Percentiles rank a stretch among this genome's conserved stretches.
phyloP scores from a whole-genome alignment of 768 basidiomycete genomes.

The Dendrothele bispora region DNA sequence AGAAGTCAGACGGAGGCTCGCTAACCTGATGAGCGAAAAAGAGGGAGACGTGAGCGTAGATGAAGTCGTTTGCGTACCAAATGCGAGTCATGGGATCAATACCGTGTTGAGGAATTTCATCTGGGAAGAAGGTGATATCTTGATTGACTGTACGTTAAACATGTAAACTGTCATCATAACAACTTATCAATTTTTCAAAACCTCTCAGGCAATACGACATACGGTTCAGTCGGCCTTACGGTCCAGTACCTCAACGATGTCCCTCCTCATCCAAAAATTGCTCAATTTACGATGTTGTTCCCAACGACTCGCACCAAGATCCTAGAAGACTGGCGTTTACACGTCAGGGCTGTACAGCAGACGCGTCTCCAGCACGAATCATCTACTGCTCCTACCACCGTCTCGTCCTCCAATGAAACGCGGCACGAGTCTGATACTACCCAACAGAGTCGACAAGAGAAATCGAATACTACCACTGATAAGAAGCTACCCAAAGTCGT shows the following conservation, averaged over 20 bases:
- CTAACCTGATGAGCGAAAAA: too few species aligned
- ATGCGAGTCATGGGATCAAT: slow-evolving; percentile 65
- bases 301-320: slow-evolving; percentile 55
- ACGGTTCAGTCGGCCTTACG: slow-evolving; percentile 47
- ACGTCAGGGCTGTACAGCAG: slow-evolving; percentile 21
- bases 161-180: too few species aligned
- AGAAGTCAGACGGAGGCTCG: too few species aligned
- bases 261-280: slow-evolving; percentile 43
- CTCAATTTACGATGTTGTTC: slow-evolving; percentile 45
- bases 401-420: too few species aligned
- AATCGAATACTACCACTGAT: not conserved
- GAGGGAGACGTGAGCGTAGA: too few species aligned
- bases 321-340: slow-evolving; percentile 44
- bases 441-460: too few species aligned
- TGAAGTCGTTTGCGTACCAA: slow-evolving; percentile 61
- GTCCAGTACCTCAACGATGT: slow-evolving; percentile 52
- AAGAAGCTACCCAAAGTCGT: slow-evolving; percentile 41
- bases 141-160: slow-evolving; percentile 57
- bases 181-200: not conserved
- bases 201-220: slow-evolving; percentile 52
- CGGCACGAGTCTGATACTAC: too few species aligned
- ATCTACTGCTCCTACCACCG: too few species aligned
- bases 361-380: not conserved
- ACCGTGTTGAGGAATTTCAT: slow-evolving; percentile 67
- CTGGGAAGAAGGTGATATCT: slow-evolving; percentile 66